Percentiles rank a stretch among this genome's conserved stretches.
phyloP scores from a whole-genome alignment of 257 asterid species.

The Galeopsis tetrahit region DNA sequence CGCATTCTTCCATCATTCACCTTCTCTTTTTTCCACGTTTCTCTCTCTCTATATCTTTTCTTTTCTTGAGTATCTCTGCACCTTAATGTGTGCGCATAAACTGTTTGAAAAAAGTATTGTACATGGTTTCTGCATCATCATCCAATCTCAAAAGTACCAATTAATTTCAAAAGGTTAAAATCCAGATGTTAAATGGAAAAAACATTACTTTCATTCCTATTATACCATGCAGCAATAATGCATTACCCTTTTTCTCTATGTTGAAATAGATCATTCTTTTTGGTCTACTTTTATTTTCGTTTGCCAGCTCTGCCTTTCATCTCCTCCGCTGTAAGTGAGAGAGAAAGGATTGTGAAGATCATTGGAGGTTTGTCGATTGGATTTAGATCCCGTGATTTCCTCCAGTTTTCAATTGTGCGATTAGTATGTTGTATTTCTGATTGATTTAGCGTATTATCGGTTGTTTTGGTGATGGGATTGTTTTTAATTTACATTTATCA shows the following conservation, averaged over 20 bases:
- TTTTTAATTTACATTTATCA: background rate
- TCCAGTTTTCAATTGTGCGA: slow-evolving; percentile 9
- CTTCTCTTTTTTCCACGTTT: slow-evolving; percentile 20
- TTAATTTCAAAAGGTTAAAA: slow-evolving; percentile 10
- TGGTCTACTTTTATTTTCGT: slow-evolving; percentile 32
- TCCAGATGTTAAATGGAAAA: slow-evolving; percentile 13
- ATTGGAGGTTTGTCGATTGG: slow-evolving; percentile 35
- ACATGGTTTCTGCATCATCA: slow-evolving; percentile 18
- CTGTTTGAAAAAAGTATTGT: slow-evolving; percentile 26
- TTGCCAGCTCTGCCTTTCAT: slow-evolving; percentile 46
- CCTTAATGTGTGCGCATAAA: slow-evolving; percentile 30
- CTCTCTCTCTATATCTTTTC: slow-evolving; percentile 32
- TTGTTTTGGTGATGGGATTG: slow-evolving; percentile 25
- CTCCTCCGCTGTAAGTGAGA: slow-evolving; percentile 35
- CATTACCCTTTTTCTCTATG: slow-evolving; percentile 25
- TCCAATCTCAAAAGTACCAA: slow-evolving; percentile 15
- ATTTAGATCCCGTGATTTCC: slow-evolving; percentile 9
- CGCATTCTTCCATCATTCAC: slow-evolving; percentile 22
- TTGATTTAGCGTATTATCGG: slow-evolving; percentile 36
- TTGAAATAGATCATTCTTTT: slow-evolving; percentile 16
- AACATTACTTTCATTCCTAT: slow-evolving; percentile 15
- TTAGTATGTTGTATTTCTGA: background rate
- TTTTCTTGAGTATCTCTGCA: slow-evolving; percentile 6
- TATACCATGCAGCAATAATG: slow-evolving; percentile 40
- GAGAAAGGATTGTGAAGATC: slow-evolving; percentile 41